Conservation (phyloP, 805 yeast species). For the Wickerhamomyces subpelliculosus region DNA sequence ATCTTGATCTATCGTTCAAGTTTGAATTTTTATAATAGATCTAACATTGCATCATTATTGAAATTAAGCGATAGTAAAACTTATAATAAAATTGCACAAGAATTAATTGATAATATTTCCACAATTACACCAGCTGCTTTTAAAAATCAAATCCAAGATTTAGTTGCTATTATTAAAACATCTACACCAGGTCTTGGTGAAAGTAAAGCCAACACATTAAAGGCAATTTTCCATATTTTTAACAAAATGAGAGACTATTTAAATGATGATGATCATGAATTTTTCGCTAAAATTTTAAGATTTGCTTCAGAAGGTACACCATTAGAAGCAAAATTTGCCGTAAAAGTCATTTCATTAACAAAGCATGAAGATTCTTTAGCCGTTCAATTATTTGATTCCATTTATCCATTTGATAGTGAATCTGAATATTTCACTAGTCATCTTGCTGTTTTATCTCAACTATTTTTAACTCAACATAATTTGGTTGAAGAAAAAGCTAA, state of each 20-base stretch:
- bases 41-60: constrained; percentile 53
- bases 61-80: constrained; percentile 27
- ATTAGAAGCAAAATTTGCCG: constrained; percentile 56
- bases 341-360: constrained; percentile 47
- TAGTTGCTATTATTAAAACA: constrained; percentile 34
- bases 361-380: constrained; percentile 34
- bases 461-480: constrained; percentile 42
- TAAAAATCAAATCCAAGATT: constrained; percentile 46
- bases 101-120: constrained; percentile 53
- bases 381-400: constrained; percentile 29
- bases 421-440: constrained; percentile 42
- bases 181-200: constrained; percentile 17
- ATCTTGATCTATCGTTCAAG: constrained; percentile 57
- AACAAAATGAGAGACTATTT: constrained; percentile 42
- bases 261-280: constrained; percentile 33
- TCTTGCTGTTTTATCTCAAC: constrained; percentile 52
- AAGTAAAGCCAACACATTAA: constrained; percentile 32
- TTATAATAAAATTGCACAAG: constrained; percentile 36
- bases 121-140: constrained; percentile 55
- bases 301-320: constrained; percentile 50
- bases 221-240: constrained; percentile 53
- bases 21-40: constrained; percentile 53
- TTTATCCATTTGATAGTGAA: constrained; percentile 44
- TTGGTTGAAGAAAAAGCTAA: constrained; percentile 46
- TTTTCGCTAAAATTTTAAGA: constrained; percentile 36